phyloP scores from a whole-genome alignment of 1,284 basidiomycete species.

The Ustilago curta region DNA sequence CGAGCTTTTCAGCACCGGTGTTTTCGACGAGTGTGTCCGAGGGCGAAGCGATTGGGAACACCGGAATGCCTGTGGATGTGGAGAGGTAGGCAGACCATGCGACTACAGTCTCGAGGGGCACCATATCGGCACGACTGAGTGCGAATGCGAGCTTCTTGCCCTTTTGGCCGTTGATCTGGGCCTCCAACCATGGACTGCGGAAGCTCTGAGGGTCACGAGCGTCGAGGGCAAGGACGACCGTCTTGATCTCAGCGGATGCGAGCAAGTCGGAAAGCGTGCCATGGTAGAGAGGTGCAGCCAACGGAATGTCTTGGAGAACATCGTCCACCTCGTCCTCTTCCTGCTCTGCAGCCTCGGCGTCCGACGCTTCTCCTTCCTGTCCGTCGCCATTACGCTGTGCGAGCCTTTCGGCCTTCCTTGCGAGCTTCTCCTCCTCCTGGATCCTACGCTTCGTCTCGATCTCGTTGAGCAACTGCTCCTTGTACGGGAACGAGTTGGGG shows the following conservation, averaged over 20 bases:
- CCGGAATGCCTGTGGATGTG: constrained; percentile 21
- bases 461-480: constrained; percentile 94
- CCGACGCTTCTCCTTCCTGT: constrained; percentile 15
- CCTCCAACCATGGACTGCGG: constrained; percentile 58
- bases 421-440: constrained; percentile 50
- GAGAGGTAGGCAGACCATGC: constrained; percentile 54
- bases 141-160: constrained; percentile 47
- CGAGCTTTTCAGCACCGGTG: constrained; percentile 43
- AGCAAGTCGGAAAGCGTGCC: constrained; percentile 48
- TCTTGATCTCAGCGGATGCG: constrained; percentile 44
- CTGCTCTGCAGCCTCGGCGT: constrained; percentile 37
- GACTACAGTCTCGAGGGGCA: constrained; percentile 59
- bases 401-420: constrained; percentile 42
- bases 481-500: constrained; percentile 96
- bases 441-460: constrained; percentile 62
- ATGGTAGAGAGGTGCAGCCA: constrained; percentile 44
- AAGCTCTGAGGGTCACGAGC: constrained; percentile 62
- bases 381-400: constrained; percentile 34
- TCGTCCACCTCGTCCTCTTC: constrained; percentile 31
- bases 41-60: constrained; percentile 54
- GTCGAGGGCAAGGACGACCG: constrained; percentile 56
- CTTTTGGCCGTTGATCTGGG: constrained; percentile 23
- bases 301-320: constrained; percentile 36
- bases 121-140: constrained; percentile 59
- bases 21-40: constrained; percentile 36